phyloP scores from a whole-genome alignment of 2,329 filamentous ascomycete genomes.

The Curvularia sp. region DNA sequence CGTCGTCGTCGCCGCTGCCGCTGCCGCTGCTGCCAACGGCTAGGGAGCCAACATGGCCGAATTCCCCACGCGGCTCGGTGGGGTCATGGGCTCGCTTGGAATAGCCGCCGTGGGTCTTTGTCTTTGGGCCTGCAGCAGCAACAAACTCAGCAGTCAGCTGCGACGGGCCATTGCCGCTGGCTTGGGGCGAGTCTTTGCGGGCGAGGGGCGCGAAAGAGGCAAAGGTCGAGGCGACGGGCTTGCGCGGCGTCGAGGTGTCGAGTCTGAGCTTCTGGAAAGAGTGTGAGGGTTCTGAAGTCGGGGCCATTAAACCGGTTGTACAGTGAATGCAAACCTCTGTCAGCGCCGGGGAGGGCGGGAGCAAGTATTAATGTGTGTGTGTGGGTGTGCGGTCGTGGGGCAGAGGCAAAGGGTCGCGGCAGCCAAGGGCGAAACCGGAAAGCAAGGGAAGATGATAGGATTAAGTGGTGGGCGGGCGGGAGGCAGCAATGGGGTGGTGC shows the following conservation, averaged over 20 bases:
- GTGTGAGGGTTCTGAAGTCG: conserved; percentile 49
- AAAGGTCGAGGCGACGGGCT: conserved; percentile 47
- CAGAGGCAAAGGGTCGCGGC: conserved; percentile 29
- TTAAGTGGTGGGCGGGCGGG: conserved; percentile 16
- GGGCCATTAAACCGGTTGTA: conserved; percentile 50
- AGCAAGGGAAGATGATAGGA: conserved; percentile 24
- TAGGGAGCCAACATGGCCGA: conserved; percentile 30
- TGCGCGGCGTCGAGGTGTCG: conserved; percentile 47
- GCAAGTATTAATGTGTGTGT: conserved; percentile 38
- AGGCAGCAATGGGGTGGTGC: conserved; percentile 23
- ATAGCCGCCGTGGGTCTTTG: conserved; percentile 30
- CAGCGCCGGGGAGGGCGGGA: conserved; percentile 21
- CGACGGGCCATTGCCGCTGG: conserved; percentile 30
- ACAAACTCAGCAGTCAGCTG: conserved; percentile 31
- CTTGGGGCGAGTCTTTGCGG: conserved; percentile 37
- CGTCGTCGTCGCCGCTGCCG: conserved; percentile 25
- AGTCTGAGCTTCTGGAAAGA: conserved; percentile 54
- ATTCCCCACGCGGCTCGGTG: conserved; percentile 24
- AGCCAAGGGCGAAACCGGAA: conserved; percentile 36
- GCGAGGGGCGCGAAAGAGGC: conserved; percentile 48
- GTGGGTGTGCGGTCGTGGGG: conserved; percentile 32
- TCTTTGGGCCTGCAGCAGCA: conserved; percentile 26
- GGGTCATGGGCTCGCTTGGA: conserved; percentile 26
- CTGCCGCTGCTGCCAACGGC: conserved; percentile 37
- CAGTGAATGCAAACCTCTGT: conserved; percentile 46